Conservation (phyloP, 2,329 filamentous ascomycete species). For the Fusarium tupiense region DNA sequence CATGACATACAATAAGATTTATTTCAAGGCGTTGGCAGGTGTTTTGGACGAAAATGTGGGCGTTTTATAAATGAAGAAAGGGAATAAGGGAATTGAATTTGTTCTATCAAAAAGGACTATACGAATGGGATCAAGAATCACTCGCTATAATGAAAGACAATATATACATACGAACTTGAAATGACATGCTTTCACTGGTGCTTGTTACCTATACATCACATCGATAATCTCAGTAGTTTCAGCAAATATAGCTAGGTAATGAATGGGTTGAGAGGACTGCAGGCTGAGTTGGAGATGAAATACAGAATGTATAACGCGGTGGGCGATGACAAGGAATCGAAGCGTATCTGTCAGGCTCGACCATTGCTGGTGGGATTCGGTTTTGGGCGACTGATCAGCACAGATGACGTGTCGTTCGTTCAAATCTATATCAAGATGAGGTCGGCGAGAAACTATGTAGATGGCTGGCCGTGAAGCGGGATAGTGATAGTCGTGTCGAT, state of each 20-base stretch:
- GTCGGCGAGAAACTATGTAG: not conserved
- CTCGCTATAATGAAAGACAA: not conserved
- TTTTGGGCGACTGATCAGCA: not conserved
- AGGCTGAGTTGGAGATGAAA: not conserved
- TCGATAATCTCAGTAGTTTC: not conserved
- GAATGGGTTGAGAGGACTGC: not conserved
- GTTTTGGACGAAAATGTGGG: constrained; percentile 19
- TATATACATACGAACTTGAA: not conserved
- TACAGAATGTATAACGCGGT: not conserved
- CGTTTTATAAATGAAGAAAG: constrained; percentile 9
- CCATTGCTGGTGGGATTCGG: not conserved
- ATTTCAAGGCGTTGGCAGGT: constrained; percentile 17
- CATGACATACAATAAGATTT: constrained; percentile 7
- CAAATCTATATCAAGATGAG: not conserved
- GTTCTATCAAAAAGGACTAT: not conserved
- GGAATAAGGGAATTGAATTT: constrained; percentile 12
- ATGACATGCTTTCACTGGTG: not conserved
- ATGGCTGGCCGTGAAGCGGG: not conserved
- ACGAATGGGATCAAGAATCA: not conserved
- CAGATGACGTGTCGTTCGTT: not conserved
- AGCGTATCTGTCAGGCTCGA: not conserved
- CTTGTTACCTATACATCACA: not conserved
- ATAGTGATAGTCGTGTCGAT: constrained; percentile 7
- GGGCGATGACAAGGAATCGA: not conserved
- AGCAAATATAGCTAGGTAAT: not conserved